Evolutionary conservation across 2,329 filamentous ascomycete species (phyloP), one percentile per base, ranked within the genome.

Genomic region (Trichoderma sp.): DNA sequence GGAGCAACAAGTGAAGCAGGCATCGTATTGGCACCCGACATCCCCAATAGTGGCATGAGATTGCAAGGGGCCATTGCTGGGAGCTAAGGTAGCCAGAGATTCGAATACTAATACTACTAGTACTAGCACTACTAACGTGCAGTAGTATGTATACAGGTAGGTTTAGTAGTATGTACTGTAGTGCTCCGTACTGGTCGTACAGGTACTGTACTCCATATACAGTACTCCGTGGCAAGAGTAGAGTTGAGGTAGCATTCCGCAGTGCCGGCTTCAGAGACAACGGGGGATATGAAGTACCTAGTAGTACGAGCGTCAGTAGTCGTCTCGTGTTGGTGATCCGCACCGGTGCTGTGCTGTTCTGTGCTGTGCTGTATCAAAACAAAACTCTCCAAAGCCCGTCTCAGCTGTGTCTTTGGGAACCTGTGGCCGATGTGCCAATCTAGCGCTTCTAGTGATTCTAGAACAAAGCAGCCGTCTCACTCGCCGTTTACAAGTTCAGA

Each of bases 31-130:
- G 45, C 19, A 29, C 56, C 59, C 45, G 32, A 27, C 29, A 37
- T 29, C 45, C 35, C 32, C 19, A 53, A 63, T 63, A 63, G 59
- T 45, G 50, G 52, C 53, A 66, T 58, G 53, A 57, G 39, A 66
- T 48, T 54, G 50, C 60, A 54, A 64, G 60, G 60, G 60, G 60
- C 48, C 45, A n/a, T 10, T 53, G 45, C 48, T 64, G 45, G 35
- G 48, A 29, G 22, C 34, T 32, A 29, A 13, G n/a, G n/a, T n/a
- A 45, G 42, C 42, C 22, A 5, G 19, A 63, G 42, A 25, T 52
- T 27, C 19, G 39, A 22, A 52, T 35, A 29, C n/a, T n/a, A n/a
- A n/a, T n/a, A n/a, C n/a, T n/a, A n/a, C n/a, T n/a, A n/a, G n/a
- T n/a, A n/a, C n/a, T n/a, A n/a, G n/a, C n/a, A n/a, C n/a, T n/a